Percentiles rank a stretch among this genome's conserved stretches.
Evolutionary conservation across 495 filamentous ascomycete species (phyloP).

Genomic region (Aspergillus sclerotiicarbonarius): DNA sequence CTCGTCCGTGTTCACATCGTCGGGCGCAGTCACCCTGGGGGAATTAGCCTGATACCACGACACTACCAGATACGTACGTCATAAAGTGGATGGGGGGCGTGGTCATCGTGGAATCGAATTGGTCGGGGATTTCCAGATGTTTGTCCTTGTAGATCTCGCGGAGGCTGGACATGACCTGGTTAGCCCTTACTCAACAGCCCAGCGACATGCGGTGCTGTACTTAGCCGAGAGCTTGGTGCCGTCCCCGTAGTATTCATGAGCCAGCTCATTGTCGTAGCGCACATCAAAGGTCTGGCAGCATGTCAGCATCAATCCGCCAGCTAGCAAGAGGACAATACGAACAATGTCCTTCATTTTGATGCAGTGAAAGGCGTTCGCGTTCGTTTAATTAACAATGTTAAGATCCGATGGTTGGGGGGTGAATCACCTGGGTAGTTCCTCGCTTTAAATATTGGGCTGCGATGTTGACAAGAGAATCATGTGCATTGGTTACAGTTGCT

Average conservation of each 20-base stretch:
- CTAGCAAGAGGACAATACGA: neutral
- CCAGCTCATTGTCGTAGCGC: conserved; percentile 22
- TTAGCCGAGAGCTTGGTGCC: conserved; percentile 15
- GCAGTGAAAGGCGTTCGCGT: neutral
- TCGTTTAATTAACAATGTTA: neutral
- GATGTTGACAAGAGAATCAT: neutral
- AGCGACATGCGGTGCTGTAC: conserved; percentile 7
- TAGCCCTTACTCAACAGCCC: neutral
- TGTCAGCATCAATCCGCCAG: neutral
- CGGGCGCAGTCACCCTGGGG: conserved; percentile 17
- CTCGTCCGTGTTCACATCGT: conserved; percentile 16
- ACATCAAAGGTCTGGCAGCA: conserved; percentile 26
- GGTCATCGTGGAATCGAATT: conserved; percentile 20
- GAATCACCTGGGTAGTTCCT: neutral
- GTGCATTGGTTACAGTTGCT: neutral
- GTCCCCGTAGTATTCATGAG: conserved; percentile 23
- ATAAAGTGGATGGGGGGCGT: conserved; percentile 23
- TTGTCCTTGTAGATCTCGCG: conserved; percentile 17
- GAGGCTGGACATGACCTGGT: conserved; percentile 8
- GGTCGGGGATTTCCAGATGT: conserved; percentile 17
- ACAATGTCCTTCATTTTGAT: conserved; percentile 1
- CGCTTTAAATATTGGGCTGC: neutral
- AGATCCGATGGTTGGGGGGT: neutral
- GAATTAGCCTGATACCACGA: neutral
- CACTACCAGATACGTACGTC: conserved; percentile 8